Evolutionary conservation across 2,329 filamentous ascomycete species (phyloP).

Genomic region (Aspergillus sp.): DNA sequence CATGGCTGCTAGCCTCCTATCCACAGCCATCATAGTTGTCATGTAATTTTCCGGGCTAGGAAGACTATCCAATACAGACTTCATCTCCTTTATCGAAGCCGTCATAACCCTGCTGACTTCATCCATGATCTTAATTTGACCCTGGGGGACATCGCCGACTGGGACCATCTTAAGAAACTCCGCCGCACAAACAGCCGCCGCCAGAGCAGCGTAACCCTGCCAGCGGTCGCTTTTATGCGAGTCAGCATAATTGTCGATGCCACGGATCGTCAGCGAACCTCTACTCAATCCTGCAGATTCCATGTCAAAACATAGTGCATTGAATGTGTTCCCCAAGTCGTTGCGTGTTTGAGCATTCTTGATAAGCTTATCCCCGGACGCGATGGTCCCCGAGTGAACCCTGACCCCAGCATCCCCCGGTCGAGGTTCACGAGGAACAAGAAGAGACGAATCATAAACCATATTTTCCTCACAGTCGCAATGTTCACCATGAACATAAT

Average conservation of each 20-base stretch:
- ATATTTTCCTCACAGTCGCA: neutral
- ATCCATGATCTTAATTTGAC: neutral
- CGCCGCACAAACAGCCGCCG: neutral
- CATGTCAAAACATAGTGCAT: neutral
- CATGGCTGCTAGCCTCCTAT: too few relatives aligned
- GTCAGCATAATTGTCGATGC: slow-evolving; percentile 22
- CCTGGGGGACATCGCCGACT: neutral
- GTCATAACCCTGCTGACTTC: neutral
- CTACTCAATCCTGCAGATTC: neutral
- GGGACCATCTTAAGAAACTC: neutral
- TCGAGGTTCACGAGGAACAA: neutral
- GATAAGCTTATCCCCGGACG: slow-evolving; percentile 29
- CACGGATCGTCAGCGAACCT: slow-evolving; percentile 4
- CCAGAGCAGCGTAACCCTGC: slow-evolving; percentile 26
- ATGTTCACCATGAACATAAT: slow-evolving; percentile 10
- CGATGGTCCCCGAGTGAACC: slow-evolving; percentile 29
- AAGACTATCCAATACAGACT: neutral
- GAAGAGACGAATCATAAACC: neutral
- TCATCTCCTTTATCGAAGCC: neutral
- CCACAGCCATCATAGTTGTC: neutral
- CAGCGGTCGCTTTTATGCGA: slow-evolving; percentile 25
- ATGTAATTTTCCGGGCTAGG: neutral
- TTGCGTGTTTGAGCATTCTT: slow-evolving; percentile 19
- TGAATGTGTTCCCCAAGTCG: neutral
- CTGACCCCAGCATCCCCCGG: neutral